Evolutionary conservation across 192 early-diverging fungal genomes (phyloP).

Genomic region (Backusella liffmaniae): DNA sequence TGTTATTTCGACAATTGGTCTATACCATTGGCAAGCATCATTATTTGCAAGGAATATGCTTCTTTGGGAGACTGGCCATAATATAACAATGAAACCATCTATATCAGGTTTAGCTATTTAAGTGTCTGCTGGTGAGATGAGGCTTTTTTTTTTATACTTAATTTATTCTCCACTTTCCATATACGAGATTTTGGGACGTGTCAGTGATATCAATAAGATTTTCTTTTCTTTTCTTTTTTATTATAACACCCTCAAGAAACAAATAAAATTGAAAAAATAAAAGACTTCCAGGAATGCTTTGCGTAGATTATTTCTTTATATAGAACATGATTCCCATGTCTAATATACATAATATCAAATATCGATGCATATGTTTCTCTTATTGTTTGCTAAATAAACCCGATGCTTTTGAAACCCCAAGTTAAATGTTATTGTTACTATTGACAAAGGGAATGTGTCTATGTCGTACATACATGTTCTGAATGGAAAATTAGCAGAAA

Average conservation of each 20-base stretch:
- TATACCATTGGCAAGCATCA: background rate
- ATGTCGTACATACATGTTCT: background rate
- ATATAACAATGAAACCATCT: background rate
- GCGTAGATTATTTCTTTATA: background rate
- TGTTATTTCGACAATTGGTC: background rate
- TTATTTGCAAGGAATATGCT: background rate
- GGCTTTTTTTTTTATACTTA: background rate
- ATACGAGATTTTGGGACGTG: background rate
- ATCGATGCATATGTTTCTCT: background rate
- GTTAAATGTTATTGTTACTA: background rate
- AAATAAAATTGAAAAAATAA: background rate
- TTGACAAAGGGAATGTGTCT: background rate
- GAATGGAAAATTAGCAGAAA: conserved; percentile 2
- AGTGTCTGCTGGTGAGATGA: background rate
- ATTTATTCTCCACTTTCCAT: background rate
- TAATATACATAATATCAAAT: background rate
- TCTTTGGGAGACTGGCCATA: background rate
- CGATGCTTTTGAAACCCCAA: background rate
- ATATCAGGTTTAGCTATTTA: background rate
- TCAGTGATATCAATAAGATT: background rate
- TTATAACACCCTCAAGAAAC: background rate
- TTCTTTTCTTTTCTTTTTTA: background rate
- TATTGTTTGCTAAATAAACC: background rate
- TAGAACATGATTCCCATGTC: background rate
- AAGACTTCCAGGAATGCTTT: background rate